Evolutionary conservation across 352 stramenopile genomes (phyloP), one percentile per base, ranked within the genome.

Genomic region (Aphanomyces invadans): DNA sequence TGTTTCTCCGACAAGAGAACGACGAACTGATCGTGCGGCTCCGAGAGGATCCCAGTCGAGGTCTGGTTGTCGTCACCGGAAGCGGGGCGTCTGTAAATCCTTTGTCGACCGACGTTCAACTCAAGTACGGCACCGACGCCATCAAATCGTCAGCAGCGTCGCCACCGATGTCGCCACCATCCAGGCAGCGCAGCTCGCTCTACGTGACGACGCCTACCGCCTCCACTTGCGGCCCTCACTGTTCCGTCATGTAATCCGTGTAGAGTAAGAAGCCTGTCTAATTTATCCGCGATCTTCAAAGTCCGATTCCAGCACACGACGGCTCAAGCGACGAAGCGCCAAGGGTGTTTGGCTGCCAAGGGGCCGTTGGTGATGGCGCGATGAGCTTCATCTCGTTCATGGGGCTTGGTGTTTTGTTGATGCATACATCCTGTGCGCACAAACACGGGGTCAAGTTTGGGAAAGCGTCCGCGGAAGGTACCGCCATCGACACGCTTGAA

Each of bases 1-100:
- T 91, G n/a, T 88, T 88, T 64, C 45, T 91, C 2, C 65, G 76
- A 28, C 76, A 89, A 29, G 82, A 91, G 52, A 83, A 79, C 23
- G 80, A 91, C 54, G 80, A 89, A 17, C 15, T 64, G n/a, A 32
- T 57, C 17, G 29, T 5, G 4, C 49, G 49, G 12, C 21, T 57
- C 7, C 49, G 23, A 5, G 49, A 57, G 11, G 36, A 38, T n/a
- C 12, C 11, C 7, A 5, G 49, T 15, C 21, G 17, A 21, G 49
- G 21, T 21, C 4, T 23, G 9, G 19, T 19, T 15, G 7, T 42
- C 15, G 36, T 7, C 12, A 21, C 9, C 4, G 11, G 29, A 4
- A 45, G 17, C 25, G 31, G 21, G 12, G 32, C 36, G 21, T 11
- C 32, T 19, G 21, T 64, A 4, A 32, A 46, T 9, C 55, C 36